phyloP scores from a whole-genome alignment of 2,329 filamentous ascomycete genomes.

The Aspergillus pseudoterreus region DNA sequence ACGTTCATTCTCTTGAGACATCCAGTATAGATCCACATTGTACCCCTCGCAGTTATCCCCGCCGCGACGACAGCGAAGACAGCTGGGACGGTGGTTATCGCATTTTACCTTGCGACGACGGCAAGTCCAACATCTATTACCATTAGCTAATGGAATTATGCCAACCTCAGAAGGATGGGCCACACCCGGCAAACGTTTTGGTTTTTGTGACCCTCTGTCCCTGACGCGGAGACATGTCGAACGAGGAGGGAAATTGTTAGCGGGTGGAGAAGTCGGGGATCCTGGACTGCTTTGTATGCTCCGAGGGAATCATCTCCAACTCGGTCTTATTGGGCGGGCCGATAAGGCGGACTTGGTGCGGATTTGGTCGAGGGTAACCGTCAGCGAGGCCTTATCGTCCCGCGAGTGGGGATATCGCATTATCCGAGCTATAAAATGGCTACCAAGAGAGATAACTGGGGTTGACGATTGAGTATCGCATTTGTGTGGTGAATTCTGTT shows the following conservation, averaged over 20 bases:
- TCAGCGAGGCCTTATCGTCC: background rate
- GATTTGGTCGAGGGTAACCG: background rate
- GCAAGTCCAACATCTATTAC: slow-evolving; percentile 7
- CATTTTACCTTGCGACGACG: slow-evolving; percentile 7
- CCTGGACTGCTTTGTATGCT: background rate
- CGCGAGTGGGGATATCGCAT: background rate
- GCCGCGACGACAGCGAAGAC: slow-evolving; percentile 6
- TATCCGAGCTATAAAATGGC: background rate
- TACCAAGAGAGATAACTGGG: background rate
- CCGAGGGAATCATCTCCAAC: too few species aligned
- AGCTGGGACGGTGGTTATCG: slow-evolving; percentile 4
- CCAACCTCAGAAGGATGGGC: background rate
- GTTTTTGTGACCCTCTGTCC: background rate
- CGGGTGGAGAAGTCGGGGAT: background rate
- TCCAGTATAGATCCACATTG: slow-evolving; percentile 6
- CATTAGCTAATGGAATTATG: background rate
- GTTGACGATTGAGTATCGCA: background rate
- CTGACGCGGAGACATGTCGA: background rate
- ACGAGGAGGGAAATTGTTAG: background rate
- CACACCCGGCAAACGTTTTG: slow-evolving; percentile 6
- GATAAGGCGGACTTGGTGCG: background rate
- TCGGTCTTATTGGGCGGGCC: background rate
- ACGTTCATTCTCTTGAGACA: background rate
- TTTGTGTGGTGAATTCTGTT: background rate
- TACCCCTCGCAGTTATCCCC: slow-evolving; percentile 6